Base-by-base conservation (phyloP, 805 yeast genomes). In the Sugiyamaella chiloensis region DNA sequence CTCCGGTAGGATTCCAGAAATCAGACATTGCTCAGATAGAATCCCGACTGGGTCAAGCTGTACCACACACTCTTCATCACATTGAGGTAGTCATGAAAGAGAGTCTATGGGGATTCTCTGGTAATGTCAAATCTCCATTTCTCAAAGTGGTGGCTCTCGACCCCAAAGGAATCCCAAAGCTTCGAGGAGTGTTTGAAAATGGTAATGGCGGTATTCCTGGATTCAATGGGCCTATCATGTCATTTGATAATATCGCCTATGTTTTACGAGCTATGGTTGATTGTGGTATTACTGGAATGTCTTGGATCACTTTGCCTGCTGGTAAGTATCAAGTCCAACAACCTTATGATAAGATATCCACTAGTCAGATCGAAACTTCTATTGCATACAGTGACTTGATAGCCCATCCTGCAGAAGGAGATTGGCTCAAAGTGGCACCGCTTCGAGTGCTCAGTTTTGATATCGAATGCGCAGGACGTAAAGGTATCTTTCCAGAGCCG, bases 381-480 rank as follows among this genome's bases (percentile, higher is more conserved):
- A 77, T 93, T 11, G 74, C 83, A 60, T 89, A 80, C 60, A 68
- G 68, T 24, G 83, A 87, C 54, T 64, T 93, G 44, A 63, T 87
- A 0, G 75, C 96, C 1, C 98, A 88, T 63, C 76, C 88, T 1
- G 76, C 96, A 0, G 98, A 91, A 62, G 97, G 96, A 3, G 89
- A 90, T 52, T 95, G 95, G 90, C 77, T 88, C 29, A 84, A 81
- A 55, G 83, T 86, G 70, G 98, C 99, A 1, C 99, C 99, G 0
- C 73, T 93, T 51, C 83, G 99, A 60, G 82, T 93, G 42, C 71
- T 93, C 56, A 89, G 97, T 8, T 91, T 93, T 65, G 99, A 93
- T 74, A 93, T 93, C 52, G 99, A 93, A 67, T 93, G 99, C 76
- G 93, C 99, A 2, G 99, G 99, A 39, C 80, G 99, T 67, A 85